Evolutionary conservation across 202 grass and related monocot species (phyloP), one percentile per base, ranked within the genome.

Genomic region (Eragrostis tef): DNA sequence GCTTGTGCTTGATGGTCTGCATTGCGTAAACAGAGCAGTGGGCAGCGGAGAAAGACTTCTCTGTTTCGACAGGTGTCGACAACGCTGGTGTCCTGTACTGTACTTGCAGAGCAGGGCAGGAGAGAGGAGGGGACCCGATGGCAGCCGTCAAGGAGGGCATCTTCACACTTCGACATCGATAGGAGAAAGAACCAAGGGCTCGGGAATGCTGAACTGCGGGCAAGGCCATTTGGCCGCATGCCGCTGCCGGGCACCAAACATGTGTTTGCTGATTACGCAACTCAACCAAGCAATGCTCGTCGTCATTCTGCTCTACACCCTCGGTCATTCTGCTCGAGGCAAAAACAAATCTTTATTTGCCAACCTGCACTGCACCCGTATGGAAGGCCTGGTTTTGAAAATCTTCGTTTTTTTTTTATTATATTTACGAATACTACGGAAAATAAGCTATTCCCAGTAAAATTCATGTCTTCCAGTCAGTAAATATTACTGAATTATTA

Each of bases 191-290:
- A 70, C 21, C 44, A 70, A 49, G 20, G 67, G 44, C 44, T 31
- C 7, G 15, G 65, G 41, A 20, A 22, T 31, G 19, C 29, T 31
- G 29, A 31, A 31, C 29, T 31, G 29, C 1, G 2, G 29, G 29
- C 29, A 31, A 31, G 29, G 54, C 54, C 73, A 46, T 61, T 58
- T 75, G 73, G 34, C 60, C 71, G 52, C 29, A 14, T 14, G 71
- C 29, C 29, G 17, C 9, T n/a, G 31, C 27, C 2, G 29, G 29
- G 29, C 29, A 31, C 29, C 29, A 31, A 54, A 58, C 72, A 75
- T 25, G 72, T 59, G 72, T 73, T 73, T 42, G 42, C n/a, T 45
- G n/a, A 22, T 20, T 24, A 22, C 65, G 65, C 65, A 45, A 67
- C 29, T 31, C 29, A 31, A 31, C 29, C 29, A 31, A 31, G 3